phyloP scores from a whole-genome alignment of 2,329 filamentous ascomycete species.

The Ceratocystis ficicola region DNA sequence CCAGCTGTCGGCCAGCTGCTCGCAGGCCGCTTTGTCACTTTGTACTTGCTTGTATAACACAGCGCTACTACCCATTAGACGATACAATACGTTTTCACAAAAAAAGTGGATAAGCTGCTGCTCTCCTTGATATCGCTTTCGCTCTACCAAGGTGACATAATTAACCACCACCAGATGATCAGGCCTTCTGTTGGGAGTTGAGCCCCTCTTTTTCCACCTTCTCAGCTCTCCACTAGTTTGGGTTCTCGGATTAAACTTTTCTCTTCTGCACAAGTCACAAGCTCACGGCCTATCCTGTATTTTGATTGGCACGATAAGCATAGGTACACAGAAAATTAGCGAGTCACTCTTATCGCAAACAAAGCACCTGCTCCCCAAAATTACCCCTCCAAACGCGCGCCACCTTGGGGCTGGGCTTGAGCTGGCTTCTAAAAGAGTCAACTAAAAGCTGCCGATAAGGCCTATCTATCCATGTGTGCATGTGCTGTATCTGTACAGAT shows the following conservation, averaged over 20 bases:
- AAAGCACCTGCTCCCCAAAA: not conserved
- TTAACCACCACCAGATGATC: not conserved
- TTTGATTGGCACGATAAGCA: constrained; percentile 12
- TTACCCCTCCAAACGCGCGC: constrained; percentile 7
- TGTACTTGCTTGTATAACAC: not conserved
- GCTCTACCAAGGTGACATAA: not conserved
- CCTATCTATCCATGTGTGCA: not conserved
- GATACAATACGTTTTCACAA: not conserved
- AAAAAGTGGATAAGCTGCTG: not conserved
- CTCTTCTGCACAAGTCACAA: constrained; percentile 2
- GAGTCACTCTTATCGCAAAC: not conserved
- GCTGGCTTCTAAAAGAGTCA: not conserved
- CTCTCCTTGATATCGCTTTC: not conserved
- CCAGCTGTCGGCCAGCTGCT: constrained; percentile 13
- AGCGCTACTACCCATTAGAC: not conserved
- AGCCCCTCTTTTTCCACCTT: not conserved
- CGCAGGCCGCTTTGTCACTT: not conserved
- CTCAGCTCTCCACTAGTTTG: constrained; percentile 3
- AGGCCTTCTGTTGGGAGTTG: not conserved
- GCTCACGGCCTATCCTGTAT: not conserved
- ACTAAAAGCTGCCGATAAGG: not conserved
- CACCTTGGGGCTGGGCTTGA: not conserved
- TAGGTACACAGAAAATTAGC: not conserved
- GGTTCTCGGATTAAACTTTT: not conserved
- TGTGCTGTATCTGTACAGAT: not conserved